Base-by-base conservation (phyloP, 2,329 filamentous ascomycete species). In the Coniochaeta pulveracea region DNA sequence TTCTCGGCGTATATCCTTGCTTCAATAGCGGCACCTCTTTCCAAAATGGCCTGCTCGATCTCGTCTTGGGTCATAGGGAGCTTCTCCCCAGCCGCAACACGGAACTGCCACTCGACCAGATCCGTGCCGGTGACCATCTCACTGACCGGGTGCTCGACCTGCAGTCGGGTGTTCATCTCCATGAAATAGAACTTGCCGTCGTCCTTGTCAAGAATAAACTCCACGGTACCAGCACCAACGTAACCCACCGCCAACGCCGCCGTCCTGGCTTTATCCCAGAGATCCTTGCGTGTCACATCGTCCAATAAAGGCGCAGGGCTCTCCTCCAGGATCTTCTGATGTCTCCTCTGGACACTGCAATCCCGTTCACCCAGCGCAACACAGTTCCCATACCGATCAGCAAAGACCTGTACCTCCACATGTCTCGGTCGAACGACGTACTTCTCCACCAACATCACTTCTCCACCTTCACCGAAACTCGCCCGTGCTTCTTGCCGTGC, bases 1-100 rank as follows among this genome's bases (percentile, higher is more conserved):
- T 88, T 93, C 56, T 98, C 91, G 7, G 91, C 91, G 54, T 98
- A 98, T 45, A 98, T 94, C 37, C 91, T 73, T 11, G 89, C 89
- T 63, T 98, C 91, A 40, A 98, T 93, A 9, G 88, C 91, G 47
- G 88, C 84, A 2, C 91, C 91, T 28, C 77, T 69, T 43, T 70
- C 66, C 21, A 66, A 66, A 53, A 98, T 96, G 42, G 76, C 69
- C 26, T 56, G 74, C 29, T 89, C 84, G 26, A 96, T 81, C 47
- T 73, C 60, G 19, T 59, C 59, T 43, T 76, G 72, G 1, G 62
- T 66, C 40, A 76, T 50, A 3, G 72, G 72, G 34, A 76, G 55
- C 43, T 55, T 59, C 57, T 76, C 71, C 19, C 71, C 68, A 6
- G 66, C 67, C 3, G 69, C 71, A 22, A 72, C 81, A 63, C 86